Base-by-base conservation (phyloP, 2,329 filamentous ascomycete species). In the Pseudogymnoascus sp. region DNA sequence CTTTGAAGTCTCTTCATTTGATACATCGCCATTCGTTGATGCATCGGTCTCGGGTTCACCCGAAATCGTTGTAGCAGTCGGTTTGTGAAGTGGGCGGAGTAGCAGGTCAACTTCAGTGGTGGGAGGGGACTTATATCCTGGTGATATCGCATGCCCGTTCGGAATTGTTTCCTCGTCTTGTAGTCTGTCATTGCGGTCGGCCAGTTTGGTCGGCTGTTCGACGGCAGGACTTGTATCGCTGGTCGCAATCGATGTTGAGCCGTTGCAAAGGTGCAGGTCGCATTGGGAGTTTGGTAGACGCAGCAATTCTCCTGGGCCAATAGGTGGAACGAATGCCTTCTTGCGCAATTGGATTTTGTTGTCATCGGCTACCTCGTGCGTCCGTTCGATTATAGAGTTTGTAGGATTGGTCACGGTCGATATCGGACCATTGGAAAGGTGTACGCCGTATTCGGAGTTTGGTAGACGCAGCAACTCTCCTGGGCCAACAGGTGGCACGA, bases 201-300 rank as follows among this genome's bases (percentile, higher is more conserved):
- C 44, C 44, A n/a, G 13, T 10, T 9, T 50, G 13, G 23, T 29
- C 23, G 19, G 2, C 19, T 26, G 40, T 6, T 44, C 19, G 44
- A 26, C 21, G 42, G 4, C 13, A 29, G 46, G 26, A 31, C 46
- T n/a, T 35, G 31, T 56, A 21, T 31, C n/a, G 19, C 26, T 31
- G 42, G 26, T 7, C 29, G 23, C 50, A 17, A 23, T 35, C 3
- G 38, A 37, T 26, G 50, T 9, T n/a, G 33, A 23, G 15, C 33
- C 61, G n/a, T 7, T 59, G 15, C 15, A 56, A 23, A 59, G 26
- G 44, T 21, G 29, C n/a, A 63, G 15, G 13, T 79, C 77, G n/a
- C 67, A 68, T 4, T 70, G 65, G 1, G 82, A 84, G 66, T 87
- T 85, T n/a, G 84, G 83, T 37, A 87, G 72, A 10, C 80, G 77